phyloP scores from a whole-genome alignment of 768 basidiomycete genomes.

The Hemileccinum rubropunctum region DNA sequence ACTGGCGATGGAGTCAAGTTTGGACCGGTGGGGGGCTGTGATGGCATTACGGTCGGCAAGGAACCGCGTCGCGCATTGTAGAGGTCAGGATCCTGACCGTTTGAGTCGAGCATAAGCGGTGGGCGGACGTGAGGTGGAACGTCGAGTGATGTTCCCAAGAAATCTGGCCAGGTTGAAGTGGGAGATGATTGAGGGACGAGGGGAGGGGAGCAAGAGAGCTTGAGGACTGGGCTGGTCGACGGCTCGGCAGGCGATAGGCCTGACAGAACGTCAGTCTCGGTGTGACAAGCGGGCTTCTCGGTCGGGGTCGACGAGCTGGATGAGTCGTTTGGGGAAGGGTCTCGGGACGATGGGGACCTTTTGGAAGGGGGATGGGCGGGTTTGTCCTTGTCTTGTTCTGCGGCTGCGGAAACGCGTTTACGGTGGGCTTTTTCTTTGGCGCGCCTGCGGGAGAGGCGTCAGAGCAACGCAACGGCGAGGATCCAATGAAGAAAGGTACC shows the following conservation, averaged over 20 bases:
- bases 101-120: slow-evolving; percentile 18
- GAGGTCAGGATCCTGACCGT: slow-evolving; percentile 30
- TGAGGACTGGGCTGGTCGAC: slow-evolving; percentile 16
- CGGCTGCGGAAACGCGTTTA: slow-evolving; percentile 39
- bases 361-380: background rate
- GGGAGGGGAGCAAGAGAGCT: slow-evolving; percentile 23
- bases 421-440: slow-evolving; percentile 80
- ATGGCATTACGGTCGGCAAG: slow-evolving; percentile 42
- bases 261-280: slow-evolving; percentile 12
- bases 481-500: slow-evolving; percentile 39
- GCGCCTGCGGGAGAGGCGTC: slow-evolving; percentile 44
- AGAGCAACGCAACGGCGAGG: background rate
- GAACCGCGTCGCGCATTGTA: slow-evolving; percentile 50
- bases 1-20: slow-evolving; percentile 36
- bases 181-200: slow-evolving; percentile 5
- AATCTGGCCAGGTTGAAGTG: slow-evolving; percentile 30
- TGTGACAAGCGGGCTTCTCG: slow-evolving; percentile 35
- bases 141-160: slow-evolving; percentile 32
- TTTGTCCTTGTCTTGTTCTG: slow-evolving; percentile 19
- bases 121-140: slow-evolving; percentile 24
- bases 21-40: slow-evolving; percentile 20
- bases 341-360: slow-evolving; percentile 14
- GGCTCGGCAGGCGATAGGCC: slow-evolving; percentile 4
- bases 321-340: slow-evolving; percentile 31
- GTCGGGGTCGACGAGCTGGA: slow-evolving; percentile 37